Percentiles rank a stretch among this genome's conserved stretches.
These are phyloP conservation scores for Xerocomellus chrysenteron DNA, from an alignment of 768 basidiomycete species.

Conservation along the genomic window DNA sequence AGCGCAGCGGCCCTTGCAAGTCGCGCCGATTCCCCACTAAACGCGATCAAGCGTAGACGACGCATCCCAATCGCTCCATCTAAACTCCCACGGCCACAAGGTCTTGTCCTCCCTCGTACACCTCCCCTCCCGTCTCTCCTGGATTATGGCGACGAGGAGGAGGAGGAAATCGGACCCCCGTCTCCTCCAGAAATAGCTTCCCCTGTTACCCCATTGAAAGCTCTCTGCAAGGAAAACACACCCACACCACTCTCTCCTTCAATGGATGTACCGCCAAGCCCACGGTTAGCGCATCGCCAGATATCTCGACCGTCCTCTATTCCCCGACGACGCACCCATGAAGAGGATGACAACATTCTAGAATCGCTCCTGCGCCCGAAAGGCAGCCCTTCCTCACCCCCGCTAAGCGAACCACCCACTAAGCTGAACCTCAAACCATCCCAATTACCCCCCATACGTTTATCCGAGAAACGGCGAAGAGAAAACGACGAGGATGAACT, in stretches of 20 bases:
- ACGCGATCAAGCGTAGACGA: conserved; percentile 58
- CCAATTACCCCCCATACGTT: conserved; percentile 45
- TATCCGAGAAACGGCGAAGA: conserved; percentile 70
- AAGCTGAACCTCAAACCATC: conserved; percentile 33
- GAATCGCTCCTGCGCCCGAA: conserved; percentile 49
- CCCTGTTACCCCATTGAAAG: conserved; percentile 13
- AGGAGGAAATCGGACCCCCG: conserved; percentile 33
- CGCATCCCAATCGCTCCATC: conserved; percentile 44
- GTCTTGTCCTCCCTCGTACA: conserved; percentile 41
- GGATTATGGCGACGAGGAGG: conserved; percentile 78
- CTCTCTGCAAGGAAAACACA: conserved; percentile 14
- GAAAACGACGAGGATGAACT: conserved; percentile 68
- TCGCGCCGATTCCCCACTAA: conserved; percentile 33
- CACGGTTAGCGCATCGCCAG: conserved; percentile 40
- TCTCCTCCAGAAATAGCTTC: conserved; percentile 16
- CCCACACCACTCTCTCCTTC: conserved; percentile 33
- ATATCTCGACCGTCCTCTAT: conserved; percentile 40
- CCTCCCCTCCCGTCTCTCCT: conserved; percentile 62
- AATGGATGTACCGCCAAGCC: conserved; percentile 37
- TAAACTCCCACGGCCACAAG: conserved; percentile 47
- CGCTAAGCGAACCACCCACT: conserved; percentile 27
- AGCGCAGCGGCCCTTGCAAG: conserved; percentile 25
- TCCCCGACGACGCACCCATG: conserved; percentile 42
- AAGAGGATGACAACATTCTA: conserved; percentile 56
- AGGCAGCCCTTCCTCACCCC: conserved; percentile 39